Evolutionary conservation across 1,284 basidiomycete species (phyloP), one percentile per base, ranked within the genome.

Genomic region (Ustilago sp.): DNA sequence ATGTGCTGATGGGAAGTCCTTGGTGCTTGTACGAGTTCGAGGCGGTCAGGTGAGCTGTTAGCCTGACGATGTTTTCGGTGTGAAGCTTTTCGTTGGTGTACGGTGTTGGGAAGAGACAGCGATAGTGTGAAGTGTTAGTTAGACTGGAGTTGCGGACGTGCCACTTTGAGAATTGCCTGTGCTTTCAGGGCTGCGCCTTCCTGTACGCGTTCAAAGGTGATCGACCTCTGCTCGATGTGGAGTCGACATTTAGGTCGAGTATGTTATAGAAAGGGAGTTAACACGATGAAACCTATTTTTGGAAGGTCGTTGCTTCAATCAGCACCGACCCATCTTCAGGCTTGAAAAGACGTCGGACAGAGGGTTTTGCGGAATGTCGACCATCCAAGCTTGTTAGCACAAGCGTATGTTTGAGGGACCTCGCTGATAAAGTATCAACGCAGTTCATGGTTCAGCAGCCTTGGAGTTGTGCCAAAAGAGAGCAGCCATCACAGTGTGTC

Each of bases 191-290:
- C 63, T 55, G n/a, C 47, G 32, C 19, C 45, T 53, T 43, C 38
- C 39, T 8, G 8, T 61, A 59, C 67, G 67, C 67, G 60, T 69
- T 69, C 61, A 56, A 35, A n/a, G 57, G 67, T 69, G 67, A 69
- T 69, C 67, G 67, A 61, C 54, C 43, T 47, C 32, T 35, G 11
- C 12, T 41, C 19, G 13, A 69, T 59, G 61, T 63, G 61, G 65
- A 61, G 61, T 13, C 48, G 28, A 32, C 1, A 13, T 32, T 50
- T 8, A 36, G 43, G 43, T 5, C 4, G n/a, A n/a, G 43, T 23
- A 2, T 28, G 23, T 28, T 28, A 28, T 2, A 28, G 3, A 2
- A 28, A 28, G 23, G 23, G 23, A 3, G 0, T 28, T 28, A 28
- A 28, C 23, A 28, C 2, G 23, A 28, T 28, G 23, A 28, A 28